Conservation (phyloP, 352 stramenopile genomes). For the Globisporangium viniferum region DNA sequence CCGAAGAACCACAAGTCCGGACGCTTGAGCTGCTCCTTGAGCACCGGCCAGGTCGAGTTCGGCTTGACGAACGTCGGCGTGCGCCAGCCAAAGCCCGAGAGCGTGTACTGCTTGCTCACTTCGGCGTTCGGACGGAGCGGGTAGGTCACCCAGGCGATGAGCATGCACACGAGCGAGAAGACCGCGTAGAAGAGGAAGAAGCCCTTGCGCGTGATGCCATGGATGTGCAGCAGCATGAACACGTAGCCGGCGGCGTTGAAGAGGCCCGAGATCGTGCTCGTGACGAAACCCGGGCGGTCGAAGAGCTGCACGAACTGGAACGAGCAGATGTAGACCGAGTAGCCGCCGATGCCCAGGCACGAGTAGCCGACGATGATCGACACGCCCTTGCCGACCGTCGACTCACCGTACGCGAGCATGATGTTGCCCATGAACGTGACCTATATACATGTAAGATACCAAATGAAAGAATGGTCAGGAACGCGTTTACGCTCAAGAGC, state of each 20-base stretch:
- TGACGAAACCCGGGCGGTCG: constrained; percentile 36
- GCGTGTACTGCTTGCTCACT: constrained; percentile 12
- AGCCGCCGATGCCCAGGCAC: constrained; percentile 46
- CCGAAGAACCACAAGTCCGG: constrained; percentile 28
- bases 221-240: constrained; percentile 42
- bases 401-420: constrained; percentile 39
- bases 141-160: constrained; percentile 24
- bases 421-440: constrained; percentile 46
- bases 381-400: constrained; percentile 12
- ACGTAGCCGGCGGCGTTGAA: constrained; percentile 57
- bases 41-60: constrained; percentile 10
- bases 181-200: constrained; percentile 44
- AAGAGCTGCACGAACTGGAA: constrained; percentile 54
- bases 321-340: constrained; percentile 38
- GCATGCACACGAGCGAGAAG: constrained; percentile 15
- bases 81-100: constrained; percentile 24
- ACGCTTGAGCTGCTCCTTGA: constrained; percentile 21
- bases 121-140: constrained; percentile 21
- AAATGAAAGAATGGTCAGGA: neutral
- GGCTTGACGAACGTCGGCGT: constrained; percentile 14
- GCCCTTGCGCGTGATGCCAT: constrained; percentile 30
- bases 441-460: neutral
- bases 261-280: constrained; percentile 39
- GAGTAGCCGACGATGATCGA: constrained; percentile 23
- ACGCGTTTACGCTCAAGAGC: too few species aligned